Percentiles rank a stretch among this genome's conserved stretches.
Conservation (phyloP, 768 basidiomycete species). For the Saitozyma podzolica region DNA sequence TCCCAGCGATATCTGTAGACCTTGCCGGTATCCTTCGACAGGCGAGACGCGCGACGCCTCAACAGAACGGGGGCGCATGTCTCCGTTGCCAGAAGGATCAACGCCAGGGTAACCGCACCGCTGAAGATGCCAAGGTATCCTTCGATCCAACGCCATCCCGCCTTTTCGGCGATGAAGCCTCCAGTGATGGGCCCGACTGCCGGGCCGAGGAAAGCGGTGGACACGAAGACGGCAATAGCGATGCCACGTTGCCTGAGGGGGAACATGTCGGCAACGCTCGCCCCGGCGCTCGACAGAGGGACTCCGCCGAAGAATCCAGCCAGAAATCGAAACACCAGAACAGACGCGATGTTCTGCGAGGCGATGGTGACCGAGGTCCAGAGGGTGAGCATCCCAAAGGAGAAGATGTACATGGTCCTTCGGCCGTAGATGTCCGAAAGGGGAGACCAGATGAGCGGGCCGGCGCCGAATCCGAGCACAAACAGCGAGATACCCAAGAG, state of each 20-base stretch:
- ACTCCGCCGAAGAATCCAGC: constrained; percentile 49
- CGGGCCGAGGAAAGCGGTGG: constrained; percentile 41
- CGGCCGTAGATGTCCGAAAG: constrained; percentile 51
- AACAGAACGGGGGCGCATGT: constrained; percentile 49
- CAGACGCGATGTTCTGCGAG: constrained; percentile 43
- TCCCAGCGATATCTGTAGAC: constrained; percentile 39
- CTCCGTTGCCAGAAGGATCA: constrained; percentile 38
- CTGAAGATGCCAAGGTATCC: constrained; percentile 42
- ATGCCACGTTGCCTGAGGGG: constrained; percentile 27
- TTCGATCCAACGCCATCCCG: constrained; percentile 47
- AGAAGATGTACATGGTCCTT: constrained; percentile 48
- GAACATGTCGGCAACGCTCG: constrained; percentile 44
- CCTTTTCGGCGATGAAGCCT: constrained; percentile 44
- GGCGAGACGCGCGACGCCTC: constrained; percentile 29
- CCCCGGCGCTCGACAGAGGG: constrained; percentile 51
- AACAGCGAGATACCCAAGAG: neutral
- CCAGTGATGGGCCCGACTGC: constrained; percentile 46
- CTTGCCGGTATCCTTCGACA: constrained; percentile 38
- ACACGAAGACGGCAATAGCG: constrained; percentile 37
- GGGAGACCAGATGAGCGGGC: constrained; percentile 43
- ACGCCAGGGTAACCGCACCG: constrained; percentile 26
- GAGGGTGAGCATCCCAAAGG: constrained; percentile 48
- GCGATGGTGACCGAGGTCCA: constrained; percentile 49
- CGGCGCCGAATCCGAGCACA: constrained; percentile 1
- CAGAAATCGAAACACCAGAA: constrained; percentile 52